phyloP scores from a whole-genome alignment of 441 rosid species.

The Raphanus hybrid region DNA sequence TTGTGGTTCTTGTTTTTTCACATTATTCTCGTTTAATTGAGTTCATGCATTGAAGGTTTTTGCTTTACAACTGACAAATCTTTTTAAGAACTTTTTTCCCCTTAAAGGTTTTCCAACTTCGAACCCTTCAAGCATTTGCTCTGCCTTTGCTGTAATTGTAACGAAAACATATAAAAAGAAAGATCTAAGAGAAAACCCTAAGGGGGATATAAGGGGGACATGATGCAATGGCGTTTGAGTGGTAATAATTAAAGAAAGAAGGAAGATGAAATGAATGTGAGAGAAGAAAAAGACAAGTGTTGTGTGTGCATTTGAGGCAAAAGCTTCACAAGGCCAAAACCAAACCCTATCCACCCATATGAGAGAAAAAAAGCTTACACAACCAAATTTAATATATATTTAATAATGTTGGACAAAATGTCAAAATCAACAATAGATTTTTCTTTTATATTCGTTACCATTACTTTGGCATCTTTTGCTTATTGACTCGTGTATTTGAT shows the following conservation, averaged over 20 bases:
- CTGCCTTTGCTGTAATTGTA: constrained; percentile 2
- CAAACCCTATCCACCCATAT: constrained; percentile 38
- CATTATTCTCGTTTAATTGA: constrained; percentile 12
- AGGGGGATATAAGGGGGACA: constrained; percentile 12
- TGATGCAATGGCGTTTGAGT: constrained; percentile 31
- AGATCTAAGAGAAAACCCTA: constrained; percentile 35
- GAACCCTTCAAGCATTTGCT: constrained; percentile 3
- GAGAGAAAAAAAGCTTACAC: constrained; percentile 29
- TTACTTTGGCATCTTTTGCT: constrained; percentile 32
- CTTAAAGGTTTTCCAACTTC: not conserved
- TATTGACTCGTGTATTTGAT: constrained; percentile 32
- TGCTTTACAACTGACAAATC: constrained; percentile 10
- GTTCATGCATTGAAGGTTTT: constrained; percentile 1
- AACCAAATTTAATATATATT: constrained; percentile 14
- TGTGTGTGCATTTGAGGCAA: constrained; percentile 44
- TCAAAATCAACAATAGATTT: constrained; percentile 31
- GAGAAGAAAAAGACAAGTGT: constrained; percentile 29
- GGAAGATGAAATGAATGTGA: constrained; percentile 33
- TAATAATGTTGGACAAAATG: constrained; percentile 36
- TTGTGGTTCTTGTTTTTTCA: constrained; percentile 20
- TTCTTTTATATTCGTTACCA: not conserved
- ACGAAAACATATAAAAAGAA: constrained; percentile 7
- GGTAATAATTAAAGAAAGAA: constrained; percentile 3
- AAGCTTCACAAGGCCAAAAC: constrained; percentile 30
- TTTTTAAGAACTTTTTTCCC: not conserved